phyloP scores from a whole-genome alignment of 305 asterid genomes.

The Ilex paraguariensis region DNA sequence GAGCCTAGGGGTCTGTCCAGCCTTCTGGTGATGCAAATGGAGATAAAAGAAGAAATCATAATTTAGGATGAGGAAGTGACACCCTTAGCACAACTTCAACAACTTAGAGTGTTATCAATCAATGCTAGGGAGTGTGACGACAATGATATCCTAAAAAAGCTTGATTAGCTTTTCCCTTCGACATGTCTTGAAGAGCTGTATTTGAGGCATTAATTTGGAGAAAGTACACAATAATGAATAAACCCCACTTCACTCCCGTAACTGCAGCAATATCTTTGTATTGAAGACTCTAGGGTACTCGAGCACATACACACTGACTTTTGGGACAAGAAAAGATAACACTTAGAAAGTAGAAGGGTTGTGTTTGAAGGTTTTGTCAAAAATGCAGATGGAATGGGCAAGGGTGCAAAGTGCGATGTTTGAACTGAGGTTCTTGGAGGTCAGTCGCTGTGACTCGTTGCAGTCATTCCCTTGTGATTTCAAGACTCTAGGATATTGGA shows the following conservation, averaged over 20 bases:
- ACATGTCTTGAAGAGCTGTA: slow-evolving; percentile 13
- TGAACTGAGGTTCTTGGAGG: slow-evolving; percentile 13
- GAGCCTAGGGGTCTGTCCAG: slow-evolving; percentile 11
- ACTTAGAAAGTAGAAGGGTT: slow-evolving; percentile 18
- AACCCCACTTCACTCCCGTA: slow-evolving; percentile 18
- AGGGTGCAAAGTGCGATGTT: slow-evolving; percentile 11
- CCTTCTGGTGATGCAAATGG: slow-evolving; percentile 21
- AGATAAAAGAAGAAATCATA: slow-evolving; percentile 17
- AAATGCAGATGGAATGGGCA: slow-evolving; percentile 12
- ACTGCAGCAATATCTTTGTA: slow-evolving; percentile 25
- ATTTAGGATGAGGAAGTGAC: slow-evolving; percentile 14
- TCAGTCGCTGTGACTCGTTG: slow-evolving; percentile 15
- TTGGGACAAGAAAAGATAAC: not conserved
- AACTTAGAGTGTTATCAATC: too few relatives aligned
- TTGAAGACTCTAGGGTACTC: slow-evolving; percentile 21
- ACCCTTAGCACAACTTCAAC: too few relatives aligned
- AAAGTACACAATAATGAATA: slow-evolving; percentile 21
- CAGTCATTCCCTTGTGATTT: slow-evolving; percentile 9
- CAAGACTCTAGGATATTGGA: slow-evolving; percentile 12
- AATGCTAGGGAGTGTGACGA: too few relatives aligned
- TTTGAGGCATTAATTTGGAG: slow-evolving; percentile 17
- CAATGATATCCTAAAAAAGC: slow-evolving; percentile 10
- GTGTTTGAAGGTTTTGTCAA: slow-evolving; percentile 23
- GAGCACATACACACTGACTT: slow-evolving; percentile 2
- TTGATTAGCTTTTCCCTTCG: slow-evolving; percentile 15